Percentiles rank a stretch among this genome's conserved stretches.
phyloP scores from a whole-genome alignment of 441 rosid species.

The Populus hybrid region DNA sequence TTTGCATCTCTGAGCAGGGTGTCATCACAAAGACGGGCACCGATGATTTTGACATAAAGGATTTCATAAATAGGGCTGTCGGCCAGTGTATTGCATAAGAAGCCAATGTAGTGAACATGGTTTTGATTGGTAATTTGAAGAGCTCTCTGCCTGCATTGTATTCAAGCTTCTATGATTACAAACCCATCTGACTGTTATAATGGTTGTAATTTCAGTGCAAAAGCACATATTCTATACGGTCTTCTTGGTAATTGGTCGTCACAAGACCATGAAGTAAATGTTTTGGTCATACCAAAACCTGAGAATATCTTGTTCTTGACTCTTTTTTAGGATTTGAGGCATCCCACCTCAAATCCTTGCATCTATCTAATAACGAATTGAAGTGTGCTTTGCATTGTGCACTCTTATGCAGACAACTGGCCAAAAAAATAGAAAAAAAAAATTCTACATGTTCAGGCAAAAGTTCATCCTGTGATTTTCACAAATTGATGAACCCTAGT shows the following conservation, averaged over 20 bases:
- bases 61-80: constrained; percentile 28
- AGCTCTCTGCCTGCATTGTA: background rate
- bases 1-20: constrained; percentile 47
- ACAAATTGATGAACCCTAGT: background rate
- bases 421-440: too few relatives aligned
- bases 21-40: constrained; percentile 48
- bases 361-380: background rate
- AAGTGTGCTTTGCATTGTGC: background rate
- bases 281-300: background rate
- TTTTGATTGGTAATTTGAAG: background rate
- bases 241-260: background rate
- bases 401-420: background rate
- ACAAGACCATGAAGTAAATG: background rate
- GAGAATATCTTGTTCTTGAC: background rate
- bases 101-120: background rate
- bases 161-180: background rate
- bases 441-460: too few relatives aligned
- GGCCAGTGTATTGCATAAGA: background rate
- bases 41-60: constrained; percentile 50
- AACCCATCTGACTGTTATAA: background rate
- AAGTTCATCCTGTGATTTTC: background rate
- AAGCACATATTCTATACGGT: background rate
- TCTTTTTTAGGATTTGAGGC: background rate
- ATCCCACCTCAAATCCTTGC: background rate
- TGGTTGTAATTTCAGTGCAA: background rate